A percentile compares a stretch with the other conserved stretches of the same genome.
Conservation (phyloP, 2,329 filamentous ascomycete species). For the Gliomastix tumulicola region DNA sequence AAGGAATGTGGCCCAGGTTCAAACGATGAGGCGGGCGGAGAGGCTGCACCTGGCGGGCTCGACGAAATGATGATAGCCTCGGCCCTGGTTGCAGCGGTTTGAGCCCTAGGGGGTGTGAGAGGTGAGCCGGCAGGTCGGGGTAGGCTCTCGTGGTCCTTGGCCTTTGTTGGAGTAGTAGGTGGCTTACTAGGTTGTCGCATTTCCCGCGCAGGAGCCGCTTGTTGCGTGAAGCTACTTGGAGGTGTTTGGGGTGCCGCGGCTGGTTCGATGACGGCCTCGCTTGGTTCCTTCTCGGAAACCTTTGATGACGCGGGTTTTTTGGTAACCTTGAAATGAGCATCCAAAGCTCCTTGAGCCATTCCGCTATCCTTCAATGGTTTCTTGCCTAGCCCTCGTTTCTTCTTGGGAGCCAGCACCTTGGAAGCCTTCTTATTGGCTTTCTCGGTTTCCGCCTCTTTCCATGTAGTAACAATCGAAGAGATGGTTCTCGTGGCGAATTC, state of each 20-base stretch:
- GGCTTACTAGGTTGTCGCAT: conserved; percentile 29
- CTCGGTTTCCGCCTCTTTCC: conserved; percentile 14
- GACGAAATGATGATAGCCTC: conserved; percentile 37
- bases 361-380: conserved; percentile 9
- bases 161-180: no score
- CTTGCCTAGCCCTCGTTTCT: conserved; percentile 14
- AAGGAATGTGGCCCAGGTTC: conserved; percentile 7
- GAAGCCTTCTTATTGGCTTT: conserved; percentile 13
- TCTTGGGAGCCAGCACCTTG: no score
- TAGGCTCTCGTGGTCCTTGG: no score
- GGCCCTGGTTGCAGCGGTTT: conserved; percentile 11
- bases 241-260: no score
- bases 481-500: conserved; percentile 16
- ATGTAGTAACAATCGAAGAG: conserved; percentile 15
- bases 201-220: no score
- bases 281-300: conserved; percentile 6
- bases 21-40: no score
- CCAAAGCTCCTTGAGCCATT: conserved; percentile 22
- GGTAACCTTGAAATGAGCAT: conserved; percentile 32
- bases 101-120: conserved; percentile 27
- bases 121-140: no score
- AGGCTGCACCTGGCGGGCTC: conserved; percentile 26
- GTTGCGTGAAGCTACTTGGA: no score
- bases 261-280: no score
- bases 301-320: conserved; percentile 16